Base-by-base conservation (phyloP, 148 eudicot genomes). In the Amaranthus cruentus region DNA sequence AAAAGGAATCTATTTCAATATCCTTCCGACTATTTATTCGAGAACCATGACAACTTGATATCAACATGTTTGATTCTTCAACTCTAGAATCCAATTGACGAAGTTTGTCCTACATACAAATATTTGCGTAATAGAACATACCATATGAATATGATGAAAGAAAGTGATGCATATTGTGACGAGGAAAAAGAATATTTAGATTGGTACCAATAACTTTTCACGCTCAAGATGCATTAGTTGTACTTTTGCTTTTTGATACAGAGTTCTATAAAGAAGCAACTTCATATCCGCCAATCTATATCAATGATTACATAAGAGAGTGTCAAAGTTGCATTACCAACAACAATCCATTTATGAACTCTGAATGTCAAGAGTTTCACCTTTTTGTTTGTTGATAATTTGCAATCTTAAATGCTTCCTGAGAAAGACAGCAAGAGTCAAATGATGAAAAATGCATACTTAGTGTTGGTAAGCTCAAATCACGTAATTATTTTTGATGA, bases 211-310 rank as follows among this genome's bases (percentile, higher is more conserved):
- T 64, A 92, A 72, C 81, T 57, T 87, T 49, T 81, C 85, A 75
- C 79, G 79, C 81, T 87, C 88, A 57, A 78, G 72, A 73, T 49
- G 80, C 81, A 79, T 76, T 72, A 92, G 78, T 76, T 85, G 92
- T 80, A 84, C 62, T 74, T 80, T 90, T 65, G 92, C 90, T 77
- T 84, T 87, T 71, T 85, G 84, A 77, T 85, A 84, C 70, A 85
- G 15, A 65, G 83, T 51, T 80, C 66, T 86, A 66, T 84, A 85
- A 77, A 92, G 68, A 77, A 90, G 73, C 56, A 71, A 62, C 72
- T 84, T 89, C 71, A 79, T 72, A 70, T 88, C 88, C 49, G 75
- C 85, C 64, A 78, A 58, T 81, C 98, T 91, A 85, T 77, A 83
- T 15, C 62, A 68, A 56, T n/a, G 70, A 75, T 18, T 11, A 57